Evolutionary conservation across 2,329 filamentous ascomycete genomes (phyloP), one percentile per base, ranked within the genome.

Genomic region (Pseudogymnoascus sp.): DNA sequence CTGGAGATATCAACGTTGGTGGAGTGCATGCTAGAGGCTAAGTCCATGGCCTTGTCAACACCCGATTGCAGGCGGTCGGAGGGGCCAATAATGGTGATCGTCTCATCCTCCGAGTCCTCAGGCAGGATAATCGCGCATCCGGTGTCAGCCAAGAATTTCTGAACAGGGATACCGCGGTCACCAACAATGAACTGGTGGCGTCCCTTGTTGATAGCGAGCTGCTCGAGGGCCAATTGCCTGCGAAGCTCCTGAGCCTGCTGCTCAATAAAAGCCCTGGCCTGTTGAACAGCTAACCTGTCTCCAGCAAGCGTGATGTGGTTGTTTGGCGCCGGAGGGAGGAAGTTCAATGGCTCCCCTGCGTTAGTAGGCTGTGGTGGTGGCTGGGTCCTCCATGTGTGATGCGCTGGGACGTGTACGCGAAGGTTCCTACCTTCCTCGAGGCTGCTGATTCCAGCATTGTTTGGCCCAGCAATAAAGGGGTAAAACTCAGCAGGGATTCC

Each of bases 121-220:
- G 87, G 93, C 54, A 97, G 77, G 64, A 97, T 84, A 65, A 97
- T 88, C 47, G 89, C 85, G 76, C 95, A 99, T 67, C 93, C 93
- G 64, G 95, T 97, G 71, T 96, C 86, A 54, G 87, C 83, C 68
- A 97, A 86, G 79, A 99, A 97, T 54, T 96, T 86, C 64, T 97
- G 86, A 36, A 91, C 81, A 16, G 90, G 86, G 66, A 90, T 83
- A 66, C 90, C 92, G 66, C 87, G 84, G 66, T 93, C 87, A 61
- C 93, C 93, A 67, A 96, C 87, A 72, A 99, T 95, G 79, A 97
- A 97, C 74, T 96, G 93, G 74, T 97, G 95, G 61, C 91, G 87
- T 60, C 91, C 91, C 66, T 88, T 88, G 75, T 93, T 89, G 69
- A 97, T 91, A 5, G 88, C 84, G 45, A 92, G 80, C 75, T 96